Evolutionary conservation across 495 filamentous ascomycete genomes (phyloP).

Genomic region (Filosporella fistucella): DNA sequence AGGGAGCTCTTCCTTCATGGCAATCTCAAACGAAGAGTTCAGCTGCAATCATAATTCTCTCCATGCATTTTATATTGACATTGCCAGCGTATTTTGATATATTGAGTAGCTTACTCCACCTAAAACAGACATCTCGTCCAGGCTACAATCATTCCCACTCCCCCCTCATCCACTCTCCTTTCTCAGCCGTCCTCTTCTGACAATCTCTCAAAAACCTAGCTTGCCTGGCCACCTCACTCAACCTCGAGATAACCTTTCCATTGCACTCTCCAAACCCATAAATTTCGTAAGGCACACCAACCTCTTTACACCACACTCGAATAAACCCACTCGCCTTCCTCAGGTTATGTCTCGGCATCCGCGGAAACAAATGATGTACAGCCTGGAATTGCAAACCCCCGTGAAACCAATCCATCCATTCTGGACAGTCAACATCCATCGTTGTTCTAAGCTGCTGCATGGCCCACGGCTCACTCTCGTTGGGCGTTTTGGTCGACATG

Average conservation of each 20-base stretch:
- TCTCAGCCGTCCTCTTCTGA: constrained; percentile 49
- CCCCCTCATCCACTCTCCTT: constrained; percentile 25
- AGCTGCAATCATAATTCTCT: too few relatives aligned
- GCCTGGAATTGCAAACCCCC: constrained; percentile 93
- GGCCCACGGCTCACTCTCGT: constrained; percentile 78
- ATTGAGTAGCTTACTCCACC: background rate
- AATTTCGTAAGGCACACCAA: constrained; percentile 83
- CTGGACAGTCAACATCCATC: constrained; percentile 92
- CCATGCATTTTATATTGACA: too few relatives aligned
- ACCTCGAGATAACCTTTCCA: constrained; percentile 71
- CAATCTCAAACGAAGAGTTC: too few relatives aligned
- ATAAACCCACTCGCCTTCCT: constrained; percentile 73
- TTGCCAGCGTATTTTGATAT: too few relatives aligned
- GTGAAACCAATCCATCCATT: constrained; percentile 92
- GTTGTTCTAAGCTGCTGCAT: constrained; percentile 94
- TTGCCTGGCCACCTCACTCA: constrained; percentile 82
- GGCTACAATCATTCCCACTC: constrained; percentile 5
- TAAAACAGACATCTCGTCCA: too few relatives aligned
- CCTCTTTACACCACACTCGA: constrained; percentile 80
- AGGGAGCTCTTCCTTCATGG: too few relatives aligned
- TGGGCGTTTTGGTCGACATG: constrained; percentile 87
- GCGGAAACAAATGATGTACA: constrained; percentile 86
- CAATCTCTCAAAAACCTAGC: constrained; percentile 80
- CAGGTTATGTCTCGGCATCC: constrained; percentile 88
- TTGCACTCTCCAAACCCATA: constrained; percentile 93